Evolutionary conservation across 768 basidiomycete genomes (phyloP).

Genomic region (Trametes elegans): DNA sequence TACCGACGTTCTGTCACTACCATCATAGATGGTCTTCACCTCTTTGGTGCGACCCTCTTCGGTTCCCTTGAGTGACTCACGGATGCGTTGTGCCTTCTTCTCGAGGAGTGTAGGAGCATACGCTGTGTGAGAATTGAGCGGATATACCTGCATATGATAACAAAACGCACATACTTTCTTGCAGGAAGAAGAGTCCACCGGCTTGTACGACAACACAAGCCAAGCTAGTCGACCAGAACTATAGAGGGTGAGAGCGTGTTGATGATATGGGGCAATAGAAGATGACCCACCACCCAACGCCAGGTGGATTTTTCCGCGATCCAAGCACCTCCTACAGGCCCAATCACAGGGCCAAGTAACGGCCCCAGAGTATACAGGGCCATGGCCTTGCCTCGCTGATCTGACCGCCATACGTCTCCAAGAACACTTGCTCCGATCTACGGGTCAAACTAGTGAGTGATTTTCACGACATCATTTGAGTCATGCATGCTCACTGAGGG

Average conservation of each 20-base stretch:
- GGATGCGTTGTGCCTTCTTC: slow-evolving; percentile 49
- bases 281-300: slow-evolving; percentile 60
- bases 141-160: background rate
- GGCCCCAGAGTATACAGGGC: slow-evolving; percentile 66
- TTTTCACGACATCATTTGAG: too few species aligned
- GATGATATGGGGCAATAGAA: background rate
- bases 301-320: slow-evolving; percentile 63
- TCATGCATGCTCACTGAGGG: slow-evolving; percentile 37
- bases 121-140: slow-evolving; percentile 16
- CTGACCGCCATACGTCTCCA: slow-evolving; percentile 57
- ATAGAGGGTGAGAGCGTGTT: background rate
- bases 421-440: slow-evolving; percentile 61
- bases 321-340: slow-evolving; percentile 67
- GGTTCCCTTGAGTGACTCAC: slow-evolving; percentile 37
- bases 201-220: slow-evolving; percentile 51
- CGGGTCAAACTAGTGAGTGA: background rate
- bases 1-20: slow-evolving; percentile 39
- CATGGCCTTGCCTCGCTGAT: slow-evolving; percentile 65
- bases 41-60: slow-evolving; percentile 41
- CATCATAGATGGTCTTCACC: slow-evolving; percentile 47
- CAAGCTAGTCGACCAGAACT: slow-evolving; percentile 68
- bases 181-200: slow-evolving; percentile 53
- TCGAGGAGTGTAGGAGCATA: slow-evolving; percentile 39
- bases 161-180: slow-evolving; percentile 51
- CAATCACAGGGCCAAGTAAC: slow-evolving; percentile 61